These are phyloP conservation scores for Colletotrichum aenigma DNA, from an alignment of 2,329 filamentous ascomycete species.

Conservation along the genomic window DNA sequence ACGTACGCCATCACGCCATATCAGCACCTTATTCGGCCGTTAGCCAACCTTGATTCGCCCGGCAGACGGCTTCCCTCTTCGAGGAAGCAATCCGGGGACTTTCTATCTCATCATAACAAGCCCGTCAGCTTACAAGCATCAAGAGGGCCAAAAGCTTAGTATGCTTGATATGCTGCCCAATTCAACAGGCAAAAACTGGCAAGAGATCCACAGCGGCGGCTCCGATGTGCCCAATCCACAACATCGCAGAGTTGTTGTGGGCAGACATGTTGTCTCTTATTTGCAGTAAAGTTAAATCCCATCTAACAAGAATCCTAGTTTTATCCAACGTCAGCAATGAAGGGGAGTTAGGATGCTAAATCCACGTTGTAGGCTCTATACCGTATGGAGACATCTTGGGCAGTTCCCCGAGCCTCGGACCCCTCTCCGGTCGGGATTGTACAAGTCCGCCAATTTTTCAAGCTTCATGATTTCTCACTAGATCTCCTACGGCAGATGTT, in stretches of 20 bases:
- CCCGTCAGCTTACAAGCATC: conserved; percentile 6
- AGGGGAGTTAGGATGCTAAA: background rate
- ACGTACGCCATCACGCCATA: background rate
- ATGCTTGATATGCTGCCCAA: background rate
- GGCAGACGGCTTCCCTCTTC: background rate
- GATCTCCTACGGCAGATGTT: background rate
- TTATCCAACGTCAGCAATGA: background rate
- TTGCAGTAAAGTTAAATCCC: background rate
- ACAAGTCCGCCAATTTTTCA: background rate
- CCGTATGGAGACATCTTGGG: background rate
- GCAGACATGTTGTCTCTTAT: background rate
- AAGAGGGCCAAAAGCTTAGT: background rate
- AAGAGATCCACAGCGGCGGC: background rate
- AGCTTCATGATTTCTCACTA: background rate
- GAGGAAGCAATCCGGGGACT: background rate
- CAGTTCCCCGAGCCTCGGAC: background rate
- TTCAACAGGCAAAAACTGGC: background rate
- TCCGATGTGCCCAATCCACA: background rate
- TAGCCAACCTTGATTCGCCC: background rate
- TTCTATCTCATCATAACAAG: background rate
- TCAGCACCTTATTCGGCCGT: background rate
- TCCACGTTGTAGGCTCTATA: background rate
- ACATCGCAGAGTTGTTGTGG: background rate
- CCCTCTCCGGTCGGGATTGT: background rate
- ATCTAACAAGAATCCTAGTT: background rate